Conservation (phyloP, 441 rosid species). For the Mallotus japonicus region DNA sequence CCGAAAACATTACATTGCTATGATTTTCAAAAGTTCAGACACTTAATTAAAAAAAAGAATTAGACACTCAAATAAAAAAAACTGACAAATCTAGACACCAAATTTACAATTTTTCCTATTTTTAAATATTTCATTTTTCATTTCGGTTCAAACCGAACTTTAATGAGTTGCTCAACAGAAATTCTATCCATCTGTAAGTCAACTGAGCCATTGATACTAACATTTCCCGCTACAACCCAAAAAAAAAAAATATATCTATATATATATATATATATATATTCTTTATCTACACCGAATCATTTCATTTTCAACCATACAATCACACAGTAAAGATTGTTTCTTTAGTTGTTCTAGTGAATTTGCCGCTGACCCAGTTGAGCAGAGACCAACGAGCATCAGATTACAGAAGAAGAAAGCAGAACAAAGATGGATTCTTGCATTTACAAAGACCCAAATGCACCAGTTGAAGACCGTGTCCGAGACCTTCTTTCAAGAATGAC, state of each 20-base stretch:
- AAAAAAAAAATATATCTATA: no score
- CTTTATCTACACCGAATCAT: not conserved
- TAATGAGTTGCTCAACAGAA: not conserved
- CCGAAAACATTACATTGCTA: no score
- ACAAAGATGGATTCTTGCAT: slow-evolving; percentile 24
- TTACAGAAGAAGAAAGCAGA: no score
- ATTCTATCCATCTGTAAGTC: not conserved
- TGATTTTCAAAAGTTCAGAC: no score
- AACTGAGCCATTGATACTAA: not conserved
- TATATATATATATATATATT: no score
- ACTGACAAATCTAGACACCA: no score
- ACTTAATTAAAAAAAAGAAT: no score
- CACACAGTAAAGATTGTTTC: not conserved
- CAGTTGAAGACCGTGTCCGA: slow-evolving; percentile 58
- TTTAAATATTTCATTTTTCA: no score
- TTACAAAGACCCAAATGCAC: slow-evolving; percentile 50
- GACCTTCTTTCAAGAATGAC: slow-evolving; percentile 84
- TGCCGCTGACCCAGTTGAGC: not conserved
- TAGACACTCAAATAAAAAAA: no score
- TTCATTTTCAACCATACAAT: not conserved
- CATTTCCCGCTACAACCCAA: not conserved
- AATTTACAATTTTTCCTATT: no score
- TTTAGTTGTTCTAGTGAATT: not conserved
- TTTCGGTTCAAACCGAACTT: no score
- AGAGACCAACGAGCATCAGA: not conserved